Evolutionary conservation across 495 filamentous ascomycete species (phyloP), one percentile per base, ranked within the genome.

Genomic region (Rusavskia elegans): DNA sequence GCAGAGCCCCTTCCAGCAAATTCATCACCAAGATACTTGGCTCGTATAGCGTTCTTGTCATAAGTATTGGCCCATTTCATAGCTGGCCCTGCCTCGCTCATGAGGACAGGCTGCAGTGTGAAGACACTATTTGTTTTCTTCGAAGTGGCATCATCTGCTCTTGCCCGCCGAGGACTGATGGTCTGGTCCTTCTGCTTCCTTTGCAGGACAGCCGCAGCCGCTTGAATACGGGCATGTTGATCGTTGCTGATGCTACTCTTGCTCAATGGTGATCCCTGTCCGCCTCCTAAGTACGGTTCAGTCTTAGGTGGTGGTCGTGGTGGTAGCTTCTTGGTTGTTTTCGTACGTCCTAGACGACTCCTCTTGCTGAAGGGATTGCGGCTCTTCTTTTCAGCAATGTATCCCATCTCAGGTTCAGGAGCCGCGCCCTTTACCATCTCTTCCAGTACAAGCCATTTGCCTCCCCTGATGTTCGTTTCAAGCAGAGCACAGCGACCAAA

Each of bases 351-450:
- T 17, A 88, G 62, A 37, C 74, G 77, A 56, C 78, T 77, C 61
- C 70, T 76, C 44, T 85, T 84, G 52, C 77, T 84, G 67, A 90
- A 89, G 56, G 84, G 83, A 65, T 94, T 93, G 53, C 89, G 82
- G 51, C 84, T 68, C 66, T 94, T 95, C 75, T 98, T 96, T 69
- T 96, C 89, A 7, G 83, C 87, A 54, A 96, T 85, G 56, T 92
- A 89, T 20, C 84, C 86, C 13, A 83, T 80, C 51, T 89, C 86
- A 2, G 84, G 83, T 57, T 87, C 85, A 10, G 85, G 80, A 2
- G 88, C 89, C 20, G 92, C 92, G 11, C 92, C 92, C 63, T 90
- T 92, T 51, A 98, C 80, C 65, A 96, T 88, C 69, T 98, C 92
- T 68, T 98, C 90, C 64, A 95, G 80, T 25, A 98, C 80, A 19